These are phyloP conservation scores for Clausena lansium DNA, from an alignment of 345 rosid genomes.

Conservation along the genomic window DNA sequence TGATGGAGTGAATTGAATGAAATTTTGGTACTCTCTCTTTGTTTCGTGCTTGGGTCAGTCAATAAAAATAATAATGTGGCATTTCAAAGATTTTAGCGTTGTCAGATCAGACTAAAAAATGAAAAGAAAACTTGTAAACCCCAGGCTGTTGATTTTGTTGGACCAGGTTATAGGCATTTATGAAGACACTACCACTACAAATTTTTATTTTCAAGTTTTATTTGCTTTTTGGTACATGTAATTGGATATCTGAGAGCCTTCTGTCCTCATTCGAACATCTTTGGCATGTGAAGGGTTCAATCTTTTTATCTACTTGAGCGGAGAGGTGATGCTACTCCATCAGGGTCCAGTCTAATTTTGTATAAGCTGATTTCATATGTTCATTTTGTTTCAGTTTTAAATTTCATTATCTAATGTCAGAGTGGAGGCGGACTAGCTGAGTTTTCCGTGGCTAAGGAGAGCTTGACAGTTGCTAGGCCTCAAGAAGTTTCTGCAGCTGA, in stretches of 20 bases:
- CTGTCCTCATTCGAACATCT: background rate
- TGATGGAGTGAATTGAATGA: background rate
- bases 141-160: background rate
- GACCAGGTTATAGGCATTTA: background rate
- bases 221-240: background rate
- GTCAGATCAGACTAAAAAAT: background rate
- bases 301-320: background rate
- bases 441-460: conserved; percentile 59
- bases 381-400: background rate
- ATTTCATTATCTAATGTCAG: conserved; percentile 25
- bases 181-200: background rate
- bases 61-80: background rate
- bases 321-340: background rate
- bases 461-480: conserved; percentile 51
- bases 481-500: conserved; percentile 68
- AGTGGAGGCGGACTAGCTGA: conserved; percentile 66
- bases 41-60: background rate
- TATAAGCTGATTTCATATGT: background rate
- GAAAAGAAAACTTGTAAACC: background rate
- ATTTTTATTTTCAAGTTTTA: background rate
- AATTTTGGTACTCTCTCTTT: background rate
- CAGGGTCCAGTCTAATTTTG: background rate
- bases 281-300: background rate
- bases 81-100: background rate
- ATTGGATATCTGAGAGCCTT: background rate